Base-by-base conservation (phyloP, 2,329 filamentous ascomycete genomes). In the Myriosclerotinia curreyana region DNA sequence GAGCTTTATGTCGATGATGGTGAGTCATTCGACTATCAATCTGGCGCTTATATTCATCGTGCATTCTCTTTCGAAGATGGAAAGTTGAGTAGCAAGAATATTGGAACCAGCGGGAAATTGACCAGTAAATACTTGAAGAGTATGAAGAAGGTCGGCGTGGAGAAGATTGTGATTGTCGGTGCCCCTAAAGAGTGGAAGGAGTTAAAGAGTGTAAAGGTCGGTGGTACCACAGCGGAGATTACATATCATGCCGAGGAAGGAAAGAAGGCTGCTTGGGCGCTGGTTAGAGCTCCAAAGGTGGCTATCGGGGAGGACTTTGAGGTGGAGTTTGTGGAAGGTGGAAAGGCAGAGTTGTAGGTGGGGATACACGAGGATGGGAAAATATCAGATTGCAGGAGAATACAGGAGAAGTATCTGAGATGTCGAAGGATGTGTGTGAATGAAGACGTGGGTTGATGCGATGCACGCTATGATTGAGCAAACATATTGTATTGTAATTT, bases 1-100 rank as follows among this genome's bases (percentile, higher is more conserved):
- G 88, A 90, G 56, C 79, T 99, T 9, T 99, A 99, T 73, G 81
- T 92, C 38, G 95, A 99, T 73, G 95, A 99, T 69, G 95, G 95
- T 55, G 93, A 98, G 77, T 90, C 89, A 0, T 99, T 93, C 70
- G 92, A 96, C 63, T 92, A 91, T 74, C 81, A 96, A 75, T 80
- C 86, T 68, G 94, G 93, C 14, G 92, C 92, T 67, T 96, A 90
- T 77, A 93, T 98, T 71, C 88, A 96, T 78, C 90, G 92, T 65
- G 82, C 81, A 66, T 97, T 99, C 78, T 80, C 79, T 31, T 89
- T 93, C 66, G 78, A 36, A 79, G 79, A 58, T 49, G 81, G 82
- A 20, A 81, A 80, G 0, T 79, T 98, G n/a, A 80, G 80, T 6
- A 93, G 90, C 0, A 82, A 82, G n/a, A 86, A 96, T 68, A 81